Conservation (phyloP, 2,329 filamentous ascomycete genomes). For the Venturiaceae sp. region DNA sequence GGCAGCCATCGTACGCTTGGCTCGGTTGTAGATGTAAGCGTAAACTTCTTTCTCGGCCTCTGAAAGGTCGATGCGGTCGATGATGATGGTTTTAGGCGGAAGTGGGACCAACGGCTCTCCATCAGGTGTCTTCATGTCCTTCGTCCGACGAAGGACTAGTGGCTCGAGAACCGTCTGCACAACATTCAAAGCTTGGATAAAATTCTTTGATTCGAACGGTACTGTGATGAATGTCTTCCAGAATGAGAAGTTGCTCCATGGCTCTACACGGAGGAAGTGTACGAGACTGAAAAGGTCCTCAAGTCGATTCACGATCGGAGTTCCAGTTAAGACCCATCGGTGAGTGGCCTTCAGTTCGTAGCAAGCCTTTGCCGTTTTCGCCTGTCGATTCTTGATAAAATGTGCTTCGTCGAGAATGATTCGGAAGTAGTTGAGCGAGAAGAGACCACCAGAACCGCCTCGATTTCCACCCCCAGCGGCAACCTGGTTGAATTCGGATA, state of each 20-base stretch:
- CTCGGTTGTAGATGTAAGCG: slow-evolving; percentile 75
- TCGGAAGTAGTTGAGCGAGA: slow-evolving; percentile 89
- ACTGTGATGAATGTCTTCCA: slow-evolving; percentile 99
- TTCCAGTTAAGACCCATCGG: slow-evolving; percentile 89
- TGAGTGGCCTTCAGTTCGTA: slow-evolving; percentile 80
- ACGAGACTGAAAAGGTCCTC: slow-evolving; percentile 93
- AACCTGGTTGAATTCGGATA: slow-evolving; percentile 80
- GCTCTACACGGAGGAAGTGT: slow-evolving; percentile 85
- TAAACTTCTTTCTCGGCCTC: slow-evolving; percentile 83
- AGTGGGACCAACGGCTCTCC: slow-evolving; percentile 74
- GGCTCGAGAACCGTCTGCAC: slow-evolving; percentile 96
- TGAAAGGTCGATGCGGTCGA: slow-evolving; percentile 80
- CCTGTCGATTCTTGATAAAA: slow-evolving; percentile 75
- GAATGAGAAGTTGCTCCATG: slow-evolving; percentile 98
- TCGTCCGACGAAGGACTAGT: slow-evolving; percentile 87
- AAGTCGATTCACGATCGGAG: slow-evolving; percentile 90
- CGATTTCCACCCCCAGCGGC: slow-evolving; percentile 48
- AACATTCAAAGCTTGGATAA: slow-evolving; percentile 85
- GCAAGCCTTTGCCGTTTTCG: slow-evolving; percentile 91
- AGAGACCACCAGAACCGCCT: slow-evolving; percentile 58
- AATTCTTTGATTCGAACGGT: slow-evolving; percentile 92
- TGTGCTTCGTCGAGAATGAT: slow-evolving; percentile 94
- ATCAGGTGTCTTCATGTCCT: slow-evolving; percentile 94
- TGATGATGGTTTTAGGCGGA: slow-evolving; percentile 70
- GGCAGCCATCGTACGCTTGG: slow-evolving; percentile 72